phyloP scores from a whole-genome alignment of 169 alveolate genomes.

The Cryptosporidium meleagridis region DNA sequence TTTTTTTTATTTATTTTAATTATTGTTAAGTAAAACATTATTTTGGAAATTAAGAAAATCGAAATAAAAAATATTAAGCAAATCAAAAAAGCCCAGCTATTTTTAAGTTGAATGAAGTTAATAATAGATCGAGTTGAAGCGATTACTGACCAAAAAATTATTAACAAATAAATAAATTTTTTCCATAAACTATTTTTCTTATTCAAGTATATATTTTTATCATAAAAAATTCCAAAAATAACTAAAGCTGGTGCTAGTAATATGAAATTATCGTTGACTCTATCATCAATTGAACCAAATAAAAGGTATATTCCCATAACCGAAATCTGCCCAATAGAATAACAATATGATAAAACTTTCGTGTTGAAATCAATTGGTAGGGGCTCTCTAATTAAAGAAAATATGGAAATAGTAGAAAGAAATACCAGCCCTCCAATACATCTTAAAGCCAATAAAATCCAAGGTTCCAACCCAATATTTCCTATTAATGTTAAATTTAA shows the following conservation, averaged over 20 bases:
- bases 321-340: conserved; percentile 28
- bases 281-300: conserved; percentile 28
- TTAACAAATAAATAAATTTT: background rate
- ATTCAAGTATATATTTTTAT: background rate
- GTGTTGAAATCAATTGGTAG: conserved; percentile 36
- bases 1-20: conserved; percentile 11
- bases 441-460: conserved; percentile 54
- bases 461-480: conserved; percentile 56
- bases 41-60: background rate
- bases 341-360: conserved; percentile 22
- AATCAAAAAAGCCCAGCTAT: background rate
- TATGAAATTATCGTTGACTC: background rate
- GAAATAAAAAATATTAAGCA: background rate
- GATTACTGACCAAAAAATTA: background rate
- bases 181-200: background rate
- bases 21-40: conserved; percentile 13
- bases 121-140: conserved; percentile 9
- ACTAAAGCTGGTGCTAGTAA: conserved; percentile 5
- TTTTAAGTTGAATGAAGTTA: conserved; percentile 14
- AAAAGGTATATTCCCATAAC: background rate
- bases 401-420: conserved; percentile 19
- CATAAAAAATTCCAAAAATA: conserved; percentile 16
- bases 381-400: conserved; percentile 55
- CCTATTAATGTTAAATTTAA: conserved; percentile 6
- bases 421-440: conserved; percentile 52